Evolutionary conservation across 2,329 filamentous ascomycete genomes (phyloP).

Genomic region (Leptosphaerulina australis): DNA sequence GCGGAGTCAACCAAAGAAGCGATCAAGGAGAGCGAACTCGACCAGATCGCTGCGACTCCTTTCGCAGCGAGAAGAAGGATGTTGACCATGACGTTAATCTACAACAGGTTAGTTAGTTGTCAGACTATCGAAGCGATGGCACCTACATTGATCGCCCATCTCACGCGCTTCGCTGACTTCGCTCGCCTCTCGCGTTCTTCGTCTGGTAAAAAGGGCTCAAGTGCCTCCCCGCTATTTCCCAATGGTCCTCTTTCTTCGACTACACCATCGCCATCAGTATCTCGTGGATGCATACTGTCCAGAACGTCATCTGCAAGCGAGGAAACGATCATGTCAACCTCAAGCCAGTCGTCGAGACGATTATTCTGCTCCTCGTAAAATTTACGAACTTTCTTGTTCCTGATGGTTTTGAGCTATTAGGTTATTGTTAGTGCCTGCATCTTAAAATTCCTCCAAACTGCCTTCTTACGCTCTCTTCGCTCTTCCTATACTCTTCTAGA

Average conservation of each 20-base stretch:
- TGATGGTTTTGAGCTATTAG: slow-evolving; percentile 56
- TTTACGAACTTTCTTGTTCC: slow-evolving; percentile 57
- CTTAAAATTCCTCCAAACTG: neutral
- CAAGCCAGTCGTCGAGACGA: slow-evolving; percentile 62
- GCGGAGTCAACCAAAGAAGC: slow-evolving; percentile 67
- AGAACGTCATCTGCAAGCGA: slow-evolving; percentile 64
- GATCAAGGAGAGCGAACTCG: slow-evolving; percentile 65
- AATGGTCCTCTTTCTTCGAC: slow-evolving; percentile 60
- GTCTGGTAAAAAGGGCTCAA: slow-evolving; percentile 62
- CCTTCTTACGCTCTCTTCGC: slow-evolving; percentile 53
- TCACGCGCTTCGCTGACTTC: slow-evolving; percentile 56
- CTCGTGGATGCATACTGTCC: slow-evolving; percentile 63
- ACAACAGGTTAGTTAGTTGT: slow-evolving; percentile 8
- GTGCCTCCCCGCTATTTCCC: slow-evolving; percentile 55
- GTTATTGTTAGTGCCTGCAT: neutral
- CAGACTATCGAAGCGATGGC: neutral
- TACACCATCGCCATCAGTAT: slow-evolving; percentile 63
- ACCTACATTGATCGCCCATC: slow-evolving; percentile 62
- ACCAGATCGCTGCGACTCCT: slow-evolving; percentile 60
- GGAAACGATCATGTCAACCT: slow-evolving; percentile 64
- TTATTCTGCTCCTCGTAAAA: slow-evolving; percentile 64
- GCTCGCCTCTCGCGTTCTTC: slow-evolving; percentile 58
- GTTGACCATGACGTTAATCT: slow-evolving; percentile 66
- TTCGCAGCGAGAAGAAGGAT: slow-evolving; percentile 63
- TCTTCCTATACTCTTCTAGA: slow-evolving; percentile 59